Percentiles rank a stretch among this genome's conserved stretches.
These are phyloP conservation scores for Amaranthus cruentus DNA, from an alignment of 148 eudicot genomes.

Conservation along the genomic window DNA sequence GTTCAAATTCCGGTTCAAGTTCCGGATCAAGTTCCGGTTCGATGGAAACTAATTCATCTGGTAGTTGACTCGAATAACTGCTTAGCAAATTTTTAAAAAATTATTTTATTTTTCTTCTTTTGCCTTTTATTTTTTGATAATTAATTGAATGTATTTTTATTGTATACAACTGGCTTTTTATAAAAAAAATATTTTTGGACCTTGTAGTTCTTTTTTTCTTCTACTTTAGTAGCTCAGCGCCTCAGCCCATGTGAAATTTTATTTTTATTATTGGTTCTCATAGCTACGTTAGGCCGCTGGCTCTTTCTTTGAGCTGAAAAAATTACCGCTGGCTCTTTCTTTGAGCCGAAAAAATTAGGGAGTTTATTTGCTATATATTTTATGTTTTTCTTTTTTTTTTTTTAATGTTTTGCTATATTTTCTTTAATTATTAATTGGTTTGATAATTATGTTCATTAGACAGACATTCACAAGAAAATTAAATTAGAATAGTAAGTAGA, in stretches of 20 bases:
- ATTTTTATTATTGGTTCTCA: background rate
- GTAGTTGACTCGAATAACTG: slow-evolving; percentile 27
- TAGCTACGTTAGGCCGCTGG: background rate
- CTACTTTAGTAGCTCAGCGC: slow-evolving; percentile 12
- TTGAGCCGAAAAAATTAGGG: too few species aligned
- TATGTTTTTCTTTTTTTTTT: too few species aligned
- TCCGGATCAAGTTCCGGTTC: slow-evolving; percentile 16
- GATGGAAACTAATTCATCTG: slow-evolving; percentile 8
- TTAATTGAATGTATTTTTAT: slow-evolving; percentile 44
- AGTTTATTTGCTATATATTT: too few species aligned
- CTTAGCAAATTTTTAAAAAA: slow-evolving; percentile 8
- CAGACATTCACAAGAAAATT: slow-evolving; percentile 11
- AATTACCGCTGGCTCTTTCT: background rate
- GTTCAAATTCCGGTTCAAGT: slow-evolving; percentile 14
- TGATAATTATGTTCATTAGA: slow-evolving; percentile 8
- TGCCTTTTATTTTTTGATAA: slow-evolving; percentile 7
- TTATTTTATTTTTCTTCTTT: slow-evolving; percentile 7
- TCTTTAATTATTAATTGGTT: background rate
- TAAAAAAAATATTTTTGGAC: background rate
- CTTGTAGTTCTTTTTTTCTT: slow-evolving; percentile 2
- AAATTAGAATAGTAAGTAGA: background rate
- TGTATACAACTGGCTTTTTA: slow-evolving; percentile 28
- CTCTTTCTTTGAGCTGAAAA: background rate
- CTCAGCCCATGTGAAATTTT: slow-evolving; percentile 24
- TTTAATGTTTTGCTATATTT: too few species aligned